Evolutionary conservation across 192 early-diverging fungal species (phyloP).

Genomic region (Geosiphon pyriformis): DNA sequence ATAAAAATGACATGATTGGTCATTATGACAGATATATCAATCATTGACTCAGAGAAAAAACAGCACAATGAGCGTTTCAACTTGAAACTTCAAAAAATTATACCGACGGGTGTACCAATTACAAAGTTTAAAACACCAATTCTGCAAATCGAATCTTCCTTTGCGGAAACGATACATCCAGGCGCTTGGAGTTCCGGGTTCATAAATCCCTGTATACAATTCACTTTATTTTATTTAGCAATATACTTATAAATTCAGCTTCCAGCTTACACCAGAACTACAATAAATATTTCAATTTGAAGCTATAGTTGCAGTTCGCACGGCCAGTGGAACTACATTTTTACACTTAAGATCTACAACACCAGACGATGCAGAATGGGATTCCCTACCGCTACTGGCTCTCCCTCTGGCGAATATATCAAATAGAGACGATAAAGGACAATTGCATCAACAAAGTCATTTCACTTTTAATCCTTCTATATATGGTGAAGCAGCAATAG

Average conservation of each 20-base stretch:
- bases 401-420: background rate
- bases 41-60: background rate
- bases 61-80: background rate
- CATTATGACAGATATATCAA: background rate
- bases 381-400: background rate
- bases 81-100: background rate
- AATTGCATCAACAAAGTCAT: constrained; percentile 5
- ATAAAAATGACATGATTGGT: background rate
- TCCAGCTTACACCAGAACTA: background rate
- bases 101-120: background rate
- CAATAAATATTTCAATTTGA: background rate
- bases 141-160: constrained; percentile 5
- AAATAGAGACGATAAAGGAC: background rate
- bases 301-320: constrained; percentile 18
- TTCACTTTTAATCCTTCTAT: constrained; percentile 19
- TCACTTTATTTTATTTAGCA: background rate
- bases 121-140: constrained; percentile 22
- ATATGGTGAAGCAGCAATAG: constrained; percentile 22
- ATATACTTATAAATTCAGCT: background rate
- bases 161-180: background rate
- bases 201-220: background rate
- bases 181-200: background rate
- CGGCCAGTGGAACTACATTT: constrained; percentile 16
- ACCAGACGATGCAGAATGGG: background rate
- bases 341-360: background rate